A percentile compares a stretch with the other conserved stretches of the same genome.
phyloP scores from a whole-genome alignment of 305 asterid species.

The Fraxinus floribunda region DNA sequence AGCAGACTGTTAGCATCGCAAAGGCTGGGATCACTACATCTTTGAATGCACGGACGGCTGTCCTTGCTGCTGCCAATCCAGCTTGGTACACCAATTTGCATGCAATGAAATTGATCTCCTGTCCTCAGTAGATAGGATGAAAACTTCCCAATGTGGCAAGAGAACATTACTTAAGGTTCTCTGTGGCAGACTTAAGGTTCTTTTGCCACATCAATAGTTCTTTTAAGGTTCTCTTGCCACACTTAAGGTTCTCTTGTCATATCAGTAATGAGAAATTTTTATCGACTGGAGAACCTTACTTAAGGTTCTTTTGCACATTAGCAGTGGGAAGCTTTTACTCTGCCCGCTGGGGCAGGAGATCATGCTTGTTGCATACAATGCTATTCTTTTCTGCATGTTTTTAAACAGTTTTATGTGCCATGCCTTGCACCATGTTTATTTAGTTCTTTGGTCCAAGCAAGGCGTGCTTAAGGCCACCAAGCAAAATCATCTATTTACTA shows the following conservation, averaged over 20 bases:
- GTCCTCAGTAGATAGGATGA: too few species aligned
- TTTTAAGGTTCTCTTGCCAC: too few species aligned
- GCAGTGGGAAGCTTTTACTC: too few species aligned
- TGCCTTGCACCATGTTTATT: background rate
- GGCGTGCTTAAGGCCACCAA: background rate
- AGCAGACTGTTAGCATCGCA: slow-evolving; percentile 96
- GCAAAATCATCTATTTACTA: background rate
- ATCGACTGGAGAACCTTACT: too few species aligned
- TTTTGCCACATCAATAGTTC: too few species aligned
- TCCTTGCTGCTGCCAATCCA: slow-evolving; percentile 98
- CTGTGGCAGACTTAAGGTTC: too few species aligned
- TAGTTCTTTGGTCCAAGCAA: background rate
- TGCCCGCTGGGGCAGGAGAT: too few species aligned
- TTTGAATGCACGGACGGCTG: slow-evolving; percentile 95
- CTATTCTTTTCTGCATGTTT: background rate
- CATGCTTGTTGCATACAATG: background rate
- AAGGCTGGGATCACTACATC: slow-evolving; percentile 99
- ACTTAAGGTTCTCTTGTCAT: too few species aligned
- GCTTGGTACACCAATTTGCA: slow-evolving; percentile 65
- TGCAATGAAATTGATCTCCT: background rate
- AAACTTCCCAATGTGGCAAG: too few species aligned
- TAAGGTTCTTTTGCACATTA: too few species aligned
- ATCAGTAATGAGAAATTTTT: too few species aligned
- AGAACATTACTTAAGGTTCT: too few species aligned
- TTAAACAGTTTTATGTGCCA: background rate